Base-by-base conservation (phyloP, 768 basidiomycete species). In the Mycena metata region DNA sequence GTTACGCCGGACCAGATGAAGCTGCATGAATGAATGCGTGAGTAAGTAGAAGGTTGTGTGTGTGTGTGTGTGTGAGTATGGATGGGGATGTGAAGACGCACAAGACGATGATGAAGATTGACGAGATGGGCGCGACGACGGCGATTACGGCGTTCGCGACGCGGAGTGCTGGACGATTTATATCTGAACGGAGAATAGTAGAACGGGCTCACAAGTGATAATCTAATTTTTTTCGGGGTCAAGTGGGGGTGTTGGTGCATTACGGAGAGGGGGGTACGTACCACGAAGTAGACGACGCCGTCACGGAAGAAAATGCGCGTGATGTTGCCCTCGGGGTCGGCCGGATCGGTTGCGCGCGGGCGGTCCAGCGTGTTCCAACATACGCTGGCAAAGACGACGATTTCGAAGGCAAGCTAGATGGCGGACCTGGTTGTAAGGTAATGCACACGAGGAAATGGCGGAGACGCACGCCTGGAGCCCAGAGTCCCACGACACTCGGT, bases 321-420 rank as follows among this genome's bases (percentile, higher is more conserved):
- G 1, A 69, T 49, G 12, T 24, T 33, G 12, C 19, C n/a, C 30
- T 51, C 49, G 3, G 47, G 2, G 59, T 61, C 69, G 3, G 51
- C 39, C 2, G 15, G 19, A 9, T 55, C 47, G 4, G 60, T 5
- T 2, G 55, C 26, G 16, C 64, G 69, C 0, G 79, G 78, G 23
- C 60, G 67, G 45, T 79, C 74, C 17, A 79, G 58, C 1, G 76
- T 67, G n/a, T 79, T 80, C 77, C 79, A 78, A 9, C 73, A 64
- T 2, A 70, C 72, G 42, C 72, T 74, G 42, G 71, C 8, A 47
- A 80, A 80, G 16, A 81, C 49, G 66, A 81, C 69, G 10, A 74
- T 13, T 51, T 80, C 79, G 15, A 78, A 80, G 3, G 54, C 67
- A 5, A 78, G 69, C 78, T 79, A n/a, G 21, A 47, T n/a, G 63